These are phyloP conservation scores for Raddia guianensis DNA, from an alignment of 176 grass and related monocot genomes.

Conservation along the genomic window DNA sequence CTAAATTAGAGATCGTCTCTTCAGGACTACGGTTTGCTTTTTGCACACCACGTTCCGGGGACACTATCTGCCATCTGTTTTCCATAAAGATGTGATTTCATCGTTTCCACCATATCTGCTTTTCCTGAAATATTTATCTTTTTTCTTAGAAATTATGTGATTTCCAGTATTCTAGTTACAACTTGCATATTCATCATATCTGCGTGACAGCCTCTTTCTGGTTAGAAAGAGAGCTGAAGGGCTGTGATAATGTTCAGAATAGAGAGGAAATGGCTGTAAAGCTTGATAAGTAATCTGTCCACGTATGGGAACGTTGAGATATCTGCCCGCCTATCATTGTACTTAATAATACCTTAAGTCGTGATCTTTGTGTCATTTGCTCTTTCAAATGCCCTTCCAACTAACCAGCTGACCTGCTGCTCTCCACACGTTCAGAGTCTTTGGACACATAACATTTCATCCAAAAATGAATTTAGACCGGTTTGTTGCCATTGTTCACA, in stretches of 20 bases:
- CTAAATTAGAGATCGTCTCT: not conserved
- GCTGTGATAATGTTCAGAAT: not conserved
- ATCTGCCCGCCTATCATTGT: not conserved
- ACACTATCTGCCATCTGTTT: not conserved
- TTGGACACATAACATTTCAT: not conserved
- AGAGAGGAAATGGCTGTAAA: not conserved
- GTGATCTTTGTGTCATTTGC: no score
- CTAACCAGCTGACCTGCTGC: no score
- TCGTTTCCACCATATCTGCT: not conserved
- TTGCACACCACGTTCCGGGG: not conserved
- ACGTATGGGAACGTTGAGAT: not conserved
- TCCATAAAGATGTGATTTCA: not conserved
- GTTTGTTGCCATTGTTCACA: slow-evolving; percentile 8
- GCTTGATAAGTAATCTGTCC: not conserved
- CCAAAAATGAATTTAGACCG: slow-evolving; percentile 13
- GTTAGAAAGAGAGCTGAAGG: not conserved
- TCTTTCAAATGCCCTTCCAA: not conserved
- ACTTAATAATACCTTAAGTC: not conserved
- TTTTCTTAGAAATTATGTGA: not conserved
- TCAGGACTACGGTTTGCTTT: not conserved
- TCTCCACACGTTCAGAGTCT: not conserved
- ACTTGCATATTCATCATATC: not conserved
- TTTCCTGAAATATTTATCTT: not conserved
- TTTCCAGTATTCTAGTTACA: not conserved
- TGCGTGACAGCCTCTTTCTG: not conserved